Evolutionary conservation across 2,329 filamentous ascomycete species (phyloP).

Genomic region (Aspergillus latus): DNA sequence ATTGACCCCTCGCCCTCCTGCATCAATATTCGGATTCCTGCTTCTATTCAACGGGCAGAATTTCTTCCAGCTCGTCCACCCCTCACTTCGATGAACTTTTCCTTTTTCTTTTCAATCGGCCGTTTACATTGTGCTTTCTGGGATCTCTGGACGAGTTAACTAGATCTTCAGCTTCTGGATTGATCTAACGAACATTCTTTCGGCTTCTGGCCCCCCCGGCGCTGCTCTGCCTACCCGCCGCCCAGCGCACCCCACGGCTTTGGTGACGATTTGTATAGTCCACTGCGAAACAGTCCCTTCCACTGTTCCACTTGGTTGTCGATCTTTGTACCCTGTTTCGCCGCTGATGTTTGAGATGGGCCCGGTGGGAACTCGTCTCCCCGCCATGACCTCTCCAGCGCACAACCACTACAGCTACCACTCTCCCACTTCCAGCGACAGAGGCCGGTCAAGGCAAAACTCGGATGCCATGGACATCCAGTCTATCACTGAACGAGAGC

Average conservation of each 20-base stretch:
- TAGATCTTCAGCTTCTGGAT: background rate
- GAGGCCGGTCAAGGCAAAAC: slow-evolving; percentile 33
- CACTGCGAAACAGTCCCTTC: background rate
- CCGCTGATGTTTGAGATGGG: slow-evolving; percentile 22
- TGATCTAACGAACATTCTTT: slow-evolving; percentile 2
- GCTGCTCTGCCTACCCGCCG: background rate
- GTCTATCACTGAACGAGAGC: slow-evolving; percentile 33
- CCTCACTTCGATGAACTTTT: slow-evolving; percentile 1
- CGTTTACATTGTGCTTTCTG: background rate
- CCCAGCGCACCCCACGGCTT: slow-evolving; percentile 1
- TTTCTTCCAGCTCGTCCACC: background rate
- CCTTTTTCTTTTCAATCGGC: slow-evolving; percentile 1
- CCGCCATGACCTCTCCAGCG: slow-evolving; percentile 23
- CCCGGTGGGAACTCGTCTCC: slow-evolving; percentile 24
- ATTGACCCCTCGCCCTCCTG: slow-evolving; percentile 5
- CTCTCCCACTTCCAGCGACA: slow-evolving; percentile 28
- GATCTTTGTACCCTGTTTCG: background rate
- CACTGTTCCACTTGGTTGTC: background rate
- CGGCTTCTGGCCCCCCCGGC: background rate
- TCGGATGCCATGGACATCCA: slow-evolving; percentile 41
- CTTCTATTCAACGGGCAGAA: background rate
- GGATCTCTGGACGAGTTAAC: background rate
- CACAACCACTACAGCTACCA: slow-evolving; percentile 27
- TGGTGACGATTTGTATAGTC: background rate
- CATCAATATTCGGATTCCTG: background rate